A percentile compares a stretch with the other conserved stretches of the same genome.
Evolutionary conservation across 305 asterid genomes (phyloP).

Genomic region (Plantago coronopus): DNA sequence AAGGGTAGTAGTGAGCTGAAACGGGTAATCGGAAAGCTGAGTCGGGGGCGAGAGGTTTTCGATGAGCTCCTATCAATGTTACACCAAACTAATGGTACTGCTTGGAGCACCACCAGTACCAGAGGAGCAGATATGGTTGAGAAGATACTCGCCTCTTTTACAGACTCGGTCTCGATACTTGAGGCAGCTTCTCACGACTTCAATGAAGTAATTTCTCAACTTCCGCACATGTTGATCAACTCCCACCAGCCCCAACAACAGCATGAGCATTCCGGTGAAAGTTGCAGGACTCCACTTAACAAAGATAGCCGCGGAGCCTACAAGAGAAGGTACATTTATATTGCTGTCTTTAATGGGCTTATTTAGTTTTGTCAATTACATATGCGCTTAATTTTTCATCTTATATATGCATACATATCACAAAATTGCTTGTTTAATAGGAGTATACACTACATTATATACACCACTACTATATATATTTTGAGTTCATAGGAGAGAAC

Average conservation of each 20-base stretch:
- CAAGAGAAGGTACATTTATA: slow-evolving; percentile 54
- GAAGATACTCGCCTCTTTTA: slow-evolving; percentile 36
- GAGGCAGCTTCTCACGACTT: slow-evolving; percentile 15
- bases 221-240: too few species aligned
- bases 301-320: slow-evolving; percentile 65
- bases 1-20: slow-evolving; percentile 19
- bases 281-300: slow-evolving; percentile 34
- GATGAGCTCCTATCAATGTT: slow-evolving; percentile 36
- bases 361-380: too few species aligned
- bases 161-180: slow-evolving; percentile 37
- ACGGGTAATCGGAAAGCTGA: slow-evolving; percentile 37
- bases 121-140: slow-evolving; percentile 29
- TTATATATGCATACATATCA: too few species aligned
- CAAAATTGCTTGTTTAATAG: too few species aligned
- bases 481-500: too few species aligned
- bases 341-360: too few species aligned
- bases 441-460: too few species aligned
- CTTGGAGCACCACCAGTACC: not conserved
- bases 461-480: too few species aligned
- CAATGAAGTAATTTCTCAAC: slow-evolving; percentile 36
- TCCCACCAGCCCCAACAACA: slow-evolving; percentile 25
- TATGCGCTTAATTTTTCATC: too few species aligned
- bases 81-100: too few species aligned
- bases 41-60: slow-evolving; percentile 44
- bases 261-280: slow-evolving; percentile 30